Evolutionary conservation across 2,329 filamentous ascomycete genomes (phyloP), one percentile per base, ranked within the genome.

Genomic region (Lecanicillium sp.): DNA sequence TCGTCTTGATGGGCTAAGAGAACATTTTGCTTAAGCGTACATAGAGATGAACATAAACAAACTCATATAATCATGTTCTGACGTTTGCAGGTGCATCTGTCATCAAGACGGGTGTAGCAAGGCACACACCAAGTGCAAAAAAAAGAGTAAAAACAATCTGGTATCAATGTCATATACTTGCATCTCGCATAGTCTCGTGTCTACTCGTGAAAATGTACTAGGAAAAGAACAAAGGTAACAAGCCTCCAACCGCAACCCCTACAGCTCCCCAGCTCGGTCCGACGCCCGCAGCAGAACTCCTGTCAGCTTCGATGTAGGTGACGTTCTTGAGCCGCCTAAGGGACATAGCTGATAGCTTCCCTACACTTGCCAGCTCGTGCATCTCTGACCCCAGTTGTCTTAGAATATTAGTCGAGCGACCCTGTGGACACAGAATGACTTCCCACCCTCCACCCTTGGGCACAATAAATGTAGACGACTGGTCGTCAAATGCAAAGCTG

Each of bases 361-460:
- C 65, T 2, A 59, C 57, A 9, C 56, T 59, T 15, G 66, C 71
- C 15, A 78, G 54, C 43, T 64, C 56, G 17, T 61, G 58, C 48
- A 78, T 54, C 53, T 77, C 64, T 11, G 62, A 51, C 13, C 67
- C 64, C 48, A 77, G 66, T 5, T 70, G 68, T 20, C 57, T 59
- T 25, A 79, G 54, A 43, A 80, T 80, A 49, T 78, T 68, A 28
- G 75, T 79, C 44, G 73, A 78, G 36, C 75, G 58, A 9, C 75
- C 75, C 11, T 52, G 54, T 2, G 86, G 86, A 56, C 86, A 92
- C 57, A 92, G 85, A 9, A 83, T 71, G 12, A 92, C 71, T 56
- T 89, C 78, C 68, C 84, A 92, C 1, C 84, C 84, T 16, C 81
- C 83, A 14, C 85, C 85, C 9, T 58, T 67, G 3, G 77, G 76